Evolutionary conservation across 129 eudicot genomes (phyloP), one percentile per base, ranked within the genome.

Genomic region (Calendula officinalis): DNA sequence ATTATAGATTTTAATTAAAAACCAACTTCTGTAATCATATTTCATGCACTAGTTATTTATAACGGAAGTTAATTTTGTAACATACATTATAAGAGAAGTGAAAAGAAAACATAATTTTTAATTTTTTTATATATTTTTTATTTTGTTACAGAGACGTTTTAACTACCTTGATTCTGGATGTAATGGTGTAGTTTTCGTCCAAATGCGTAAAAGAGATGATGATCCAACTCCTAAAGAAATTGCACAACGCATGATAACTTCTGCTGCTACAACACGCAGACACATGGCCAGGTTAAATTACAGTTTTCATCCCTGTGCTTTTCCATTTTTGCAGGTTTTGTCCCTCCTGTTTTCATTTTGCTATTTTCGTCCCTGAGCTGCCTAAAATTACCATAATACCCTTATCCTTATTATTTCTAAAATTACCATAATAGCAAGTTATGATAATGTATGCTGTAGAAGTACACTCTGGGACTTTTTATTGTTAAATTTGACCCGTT

Each of bases 171-270:
- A 92, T 71, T 50, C 98, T 6, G 98, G 98, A 40, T 92, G 98
- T 64, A 92, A 92, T 71, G 98, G 98, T 67, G 96, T 92, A 64
- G 82, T 88, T 8, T 85, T 92, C 59, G 67, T 92, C 22, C 95
- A 82, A 82, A 88, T 92, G 96, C 78, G 78, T 13, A 92, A 71
- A 67, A 88, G 76, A 78, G 87, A 79, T 30, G 83, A 86, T 66
- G 98, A 85, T 58, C 98, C 96, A 43, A 81, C 79, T 63, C 95
- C 96, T 47, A 85, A 81, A 69, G 89, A 85, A 60, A 85, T 92
- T 54, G 95, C 84, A 36, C 89, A 88, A 33, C 82, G 82, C 71
- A 85, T 92, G 83, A 81, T 92, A 83, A 80, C 89, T 10, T 78
- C 88, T 40, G 75, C 86, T 73, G 88, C 91, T 27, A 66, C 73